phyloP scores from a whole-genome alignment of 1,284 basidiomycete species.

The Papiliotrema terrestris region DNA sequence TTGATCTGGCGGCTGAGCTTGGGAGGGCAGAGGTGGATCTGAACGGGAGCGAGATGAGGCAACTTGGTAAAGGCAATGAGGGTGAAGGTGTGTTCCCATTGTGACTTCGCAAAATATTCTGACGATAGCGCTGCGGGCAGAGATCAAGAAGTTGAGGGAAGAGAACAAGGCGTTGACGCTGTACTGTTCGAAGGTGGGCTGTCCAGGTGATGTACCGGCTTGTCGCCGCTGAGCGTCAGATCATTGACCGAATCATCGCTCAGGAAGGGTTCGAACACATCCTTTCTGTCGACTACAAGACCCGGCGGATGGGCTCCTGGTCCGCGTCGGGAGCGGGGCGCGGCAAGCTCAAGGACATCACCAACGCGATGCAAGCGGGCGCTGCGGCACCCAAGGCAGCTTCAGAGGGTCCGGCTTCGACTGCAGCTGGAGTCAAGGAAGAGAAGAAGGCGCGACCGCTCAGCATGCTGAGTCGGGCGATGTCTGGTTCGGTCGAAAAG shows the following conservation, averaged over 20 bases:
- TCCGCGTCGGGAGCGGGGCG: neutral
- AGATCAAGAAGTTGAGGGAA: slow-evolving; percentile 86
- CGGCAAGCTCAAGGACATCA: slow-evolving; percentile 5
- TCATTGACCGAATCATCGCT: slow-evolving; percentile 89
- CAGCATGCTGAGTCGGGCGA: slow-evolving; percentile 30
- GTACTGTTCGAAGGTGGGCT: slow-evolving; percentile 74
- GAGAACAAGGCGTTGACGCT: slow-evolving; percentile 90
- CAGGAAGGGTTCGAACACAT: slow-evolving; percentile 93
- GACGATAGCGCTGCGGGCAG: slow-evolving; percentile 58
- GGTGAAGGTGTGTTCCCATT: slow-evolving; percentile 21
- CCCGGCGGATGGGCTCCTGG: slow-evolving; percentile 19
- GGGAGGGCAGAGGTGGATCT: slow-evolving; percentile 79
- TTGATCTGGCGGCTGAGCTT: slow-evolving; percentile 84
- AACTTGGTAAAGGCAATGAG: slow-evolving; percentile 29
- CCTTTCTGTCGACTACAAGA: slow-evolving; percentile 75
- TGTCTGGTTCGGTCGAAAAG: slow-evolving; percentile 3
- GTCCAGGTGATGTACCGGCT: neutral
- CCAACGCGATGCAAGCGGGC: slow-evolving; percentile 1
- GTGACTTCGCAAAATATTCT: neutral
- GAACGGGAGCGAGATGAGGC: slow-evolving; percentile 53
- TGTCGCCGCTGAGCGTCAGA: slow-evolving; percentile 43
- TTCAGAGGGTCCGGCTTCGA: neutral
- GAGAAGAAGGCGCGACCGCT: slow-evolving; percentile 24
- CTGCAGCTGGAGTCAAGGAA: neutral
- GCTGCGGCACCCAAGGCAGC: neutral